phyloP scores from a whole-genome alignment of 495 filamentous ascomycete species.

The Niebla homalea region DNA sequence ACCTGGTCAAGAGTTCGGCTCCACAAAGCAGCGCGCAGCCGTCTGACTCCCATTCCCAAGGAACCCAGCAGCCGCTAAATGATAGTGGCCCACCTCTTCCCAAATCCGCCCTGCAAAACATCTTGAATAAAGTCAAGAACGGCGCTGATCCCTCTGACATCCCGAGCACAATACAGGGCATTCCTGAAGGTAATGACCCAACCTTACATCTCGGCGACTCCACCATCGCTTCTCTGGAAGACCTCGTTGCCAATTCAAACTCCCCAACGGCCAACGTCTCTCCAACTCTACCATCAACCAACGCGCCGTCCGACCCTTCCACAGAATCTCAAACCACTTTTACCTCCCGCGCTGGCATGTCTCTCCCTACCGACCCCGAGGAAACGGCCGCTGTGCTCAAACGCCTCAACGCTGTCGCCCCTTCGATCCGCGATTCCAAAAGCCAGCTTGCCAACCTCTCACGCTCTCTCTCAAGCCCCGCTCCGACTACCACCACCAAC shows the following conservation, averaged over 20 bases:
- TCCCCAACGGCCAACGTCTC: constrained; percentile 9
- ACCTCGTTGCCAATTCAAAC: constrained; percentile 34
- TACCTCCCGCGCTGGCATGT: constrained; percentile 6
- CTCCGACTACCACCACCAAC: constrained; percentile 14
- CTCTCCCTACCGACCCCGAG: constrained; percentile 17
- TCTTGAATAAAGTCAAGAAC: constrained; percentile 39
- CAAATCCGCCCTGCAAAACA: constrained; percentile 37
- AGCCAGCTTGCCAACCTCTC: constrained; percentile 55
- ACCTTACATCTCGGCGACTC: constrained; percentile 39
- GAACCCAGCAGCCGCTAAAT: constrained; percentile 5
- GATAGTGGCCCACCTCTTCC: constrained; percentile 29
- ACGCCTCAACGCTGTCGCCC: constrained; percentile 44
- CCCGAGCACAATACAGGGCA: neutral
- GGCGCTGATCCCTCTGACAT: neutral
- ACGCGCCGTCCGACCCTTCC: constrained; percentile 46
- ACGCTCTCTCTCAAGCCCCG: constrained; percentile 36
- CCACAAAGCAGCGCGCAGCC: no score
- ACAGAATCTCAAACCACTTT: constrained; percentile 27
- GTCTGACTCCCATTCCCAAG: constrained; percentile 5
- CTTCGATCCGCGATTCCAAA: constrained; percentile 52
- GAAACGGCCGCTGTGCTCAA: constrained; percentile 37
- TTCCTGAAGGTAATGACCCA: constrained; percentile 23
- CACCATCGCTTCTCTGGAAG: constrained; percentile 49
- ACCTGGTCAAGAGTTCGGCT: neutral
- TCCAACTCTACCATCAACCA: constrained; percentile 18